Evolutionary conservation across 2,329 filamentous ascomycete species (phyloP).

Genomic region (Scedosporium boydii): DNA sequence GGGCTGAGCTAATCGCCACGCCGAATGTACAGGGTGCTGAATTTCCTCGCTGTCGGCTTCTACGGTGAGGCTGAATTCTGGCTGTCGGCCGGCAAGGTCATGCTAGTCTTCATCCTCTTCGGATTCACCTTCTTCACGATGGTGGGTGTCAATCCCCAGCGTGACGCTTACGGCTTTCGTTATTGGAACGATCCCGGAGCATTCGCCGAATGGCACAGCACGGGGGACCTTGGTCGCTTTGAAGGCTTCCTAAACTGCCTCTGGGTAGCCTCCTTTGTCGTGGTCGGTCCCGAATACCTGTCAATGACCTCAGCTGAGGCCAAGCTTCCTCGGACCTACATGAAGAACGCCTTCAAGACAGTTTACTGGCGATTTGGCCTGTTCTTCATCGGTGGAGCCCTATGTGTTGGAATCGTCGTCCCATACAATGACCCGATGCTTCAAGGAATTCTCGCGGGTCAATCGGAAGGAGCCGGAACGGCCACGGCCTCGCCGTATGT

Average conservation of each 20-base stretch:
- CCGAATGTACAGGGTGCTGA: conserved; percentile 52
- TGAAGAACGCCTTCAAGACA: conserved; percentile 62
- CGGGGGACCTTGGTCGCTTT: conserved; percentile 54
- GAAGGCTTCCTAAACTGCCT: conserved; percentile 61
- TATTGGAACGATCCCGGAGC: conserved; percentile 51
- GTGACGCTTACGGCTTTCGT: conserved; percentile 61
- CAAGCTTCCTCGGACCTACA: conserved; percentile 50
- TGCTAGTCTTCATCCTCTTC: conserved; percentile 59
- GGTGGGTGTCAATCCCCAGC: conserved; percentile 64
- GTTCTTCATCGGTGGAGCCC: conserved; percentile 50
- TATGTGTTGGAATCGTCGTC: conserved; percentile 57
- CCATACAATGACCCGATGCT: conserved; percentile 52
- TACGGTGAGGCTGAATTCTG: conserved; percentile 68
- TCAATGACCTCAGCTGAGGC: conserved; percentile 61
- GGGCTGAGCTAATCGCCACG: conserved; percentile 15
- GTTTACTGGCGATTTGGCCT: conserved; percentile 61
- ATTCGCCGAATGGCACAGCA: conserved; percentile 38
- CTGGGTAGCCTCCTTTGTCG: conserved; percentile 53
- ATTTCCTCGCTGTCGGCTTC: conserved; percentile 54
- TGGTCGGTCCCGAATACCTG: conserved; percentile 60
- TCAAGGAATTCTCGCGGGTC: conserved; percentile 29
- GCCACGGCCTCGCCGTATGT: conserved; percentile 54
- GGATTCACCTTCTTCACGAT: conserved; percentile 69
- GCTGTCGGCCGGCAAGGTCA: conserved; percentile 51
- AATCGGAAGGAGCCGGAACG: conserved; percentile 24